Base-by-base conservation (phyloP, 164 flowering plant genomes). In the Vitis riparia region DNA sequence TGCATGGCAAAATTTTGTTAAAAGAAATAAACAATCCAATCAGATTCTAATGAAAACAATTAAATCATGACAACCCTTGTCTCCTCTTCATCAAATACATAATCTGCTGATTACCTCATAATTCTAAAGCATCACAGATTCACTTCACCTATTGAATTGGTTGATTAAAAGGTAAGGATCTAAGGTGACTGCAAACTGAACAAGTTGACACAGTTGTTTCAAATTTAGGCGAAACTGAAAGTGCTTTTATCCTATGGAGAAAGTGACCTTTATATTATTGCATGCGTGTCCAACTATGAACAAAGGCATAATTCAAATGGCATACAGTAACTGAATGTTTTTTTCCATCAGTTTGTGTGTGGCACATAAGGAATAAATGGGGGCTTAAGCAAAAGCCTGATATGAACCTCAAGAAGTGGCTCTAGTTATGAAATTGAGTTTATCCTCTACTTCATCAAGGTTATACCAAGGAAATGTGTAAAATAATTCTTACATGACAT, bases 401-500 rank as follows among this genome's bases (percentile, higher is more conserved):
- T 52, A 8, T 47, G 57, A 65, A 64, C 32, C 19, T 9, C 16
- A 63, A 55, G 30, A 30, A 49, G 19, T 30, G 53, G 48, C 49
- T 11, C 37, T 37, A 50, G 2, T 17, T 9, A n/a, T 50, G 48
- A 8, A 68, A 68, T 50, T 30, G n/a, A 60, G 15, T 27, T 17
- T 16, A 68, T 23, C 52, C 30, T 37, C 59, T 23, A 61, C 27
- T 23, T 16, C 56, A 47, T 12, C 51, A 9, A 23, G 17, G 55
- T 62, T 69, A 68, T 70, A 72, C 9, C 17, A 67, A 63, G 44
- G 23, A 32, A 72, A 68, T n/a, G 57, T 48, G 30, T 32, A 68
- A 79, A 79, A 76, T 30, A 69, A 77, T 76, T 82, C 87, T 87
- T 85, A 88, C 89, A 85, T 82, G 89, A 84, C 91, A 71, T 90